Percentiles rank a stretch among this genome's conserved stretches.
Conservation (phyloP, 1,284 basidiomycete species). For the Irpex lacteus region DNA sequence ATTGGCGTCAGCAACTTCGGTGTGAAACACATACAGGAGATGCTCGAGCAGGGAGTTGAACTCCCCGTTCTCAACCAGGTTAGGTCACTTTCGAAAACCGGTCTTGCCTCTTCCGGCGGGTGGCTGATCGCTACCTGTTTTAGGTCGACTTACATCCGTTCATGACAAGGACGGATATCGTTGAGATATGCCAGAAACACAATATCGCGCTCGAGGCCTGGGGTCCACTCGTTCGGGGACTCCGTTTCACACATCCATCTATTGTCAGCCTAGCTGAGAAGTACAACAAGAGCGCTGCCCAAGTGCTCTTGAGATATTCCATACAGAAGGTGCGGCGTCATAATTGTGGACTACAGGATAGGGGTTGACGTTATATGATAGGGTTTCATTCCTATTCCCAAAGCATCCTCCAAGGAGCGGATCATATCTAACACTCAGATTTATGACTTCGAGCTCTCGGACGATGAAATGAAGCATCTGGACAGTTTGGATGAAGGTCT, state of each 20-base stretch:
- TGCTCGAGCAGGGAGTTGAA: slow-evolving; percentile 48
- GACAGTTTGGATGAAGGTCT: slow-evolving; percentile 57
- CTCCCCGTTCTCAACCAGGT: slow-evolving; percentile 70
- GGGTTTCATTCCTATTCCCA: slow-evolving; percentile 60
- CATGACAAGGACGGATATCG: slow-evolving; percentile 65
- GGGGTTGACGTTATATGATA: slow-evolving; percentile 21
- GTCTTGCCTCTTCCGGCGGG: not conserved
- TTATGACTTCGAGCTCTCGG: slow-evolving; percentile 55
- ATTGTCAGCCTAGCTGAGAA: slow-evolving; percentile 43
- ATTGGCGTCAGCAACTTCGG: slow-evolving; percentile 75
- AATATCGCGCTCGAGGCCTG: slow-evolving; percentile 66
- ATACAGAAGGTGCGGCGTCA: slow-evolving; percentile 63
- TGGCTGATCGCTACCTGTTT: not conserved
- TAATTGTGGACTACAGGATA: not conserved
- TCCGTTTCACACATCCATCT: slow-evolving; percentile 47
- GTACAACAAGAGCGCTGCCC: slow-evolving; percentile 60
- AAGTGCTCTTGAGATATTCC: slow-evolving; percentile 73
- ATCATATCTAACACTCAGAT: slow-evolving; percentile 58
- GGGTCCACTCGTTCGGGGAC: slow-evolving; percentile 50
- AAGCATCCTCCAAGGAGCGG: slow-evolving; percentile 51
- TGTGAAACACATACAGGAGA: slow-evolving; percentile 61
- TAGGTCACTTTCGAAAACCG: slow-evolving; percentile 16
- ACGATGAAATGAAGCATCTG: slow-evolving; percentile 48
- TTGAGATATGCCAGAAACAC: slow-evolving; percentile 54
- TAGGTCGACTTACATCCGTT: slow-evolving; percentile 72